Evolutionary conservation across 2,329 filamentous ascomycete genomes (phyloP).

Genomic region (Fusarium sp.): DNA sequence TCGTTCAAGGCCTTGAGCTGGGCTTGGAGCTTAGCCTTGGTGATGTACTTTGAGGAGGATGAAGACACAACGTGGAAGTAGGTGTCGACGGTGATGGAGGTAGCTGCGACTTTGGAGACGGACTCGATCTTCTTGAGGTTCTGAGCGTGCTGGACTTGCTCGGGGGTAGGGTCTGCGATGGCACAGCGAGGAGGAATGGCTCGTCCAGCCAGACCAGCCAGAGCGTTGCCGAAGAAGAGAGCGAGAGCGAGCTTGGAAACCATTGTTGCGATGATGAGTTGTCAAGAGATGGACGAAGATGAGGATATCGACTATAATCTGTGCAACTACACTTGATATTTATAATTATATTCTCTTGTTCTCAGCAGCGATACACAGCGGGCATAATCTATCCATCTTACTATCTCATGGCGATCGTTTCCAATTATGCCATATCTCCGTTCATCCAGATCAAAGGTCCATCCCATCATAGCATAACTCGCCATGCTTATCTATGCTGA

Average conservation of each 20-base stretch:
- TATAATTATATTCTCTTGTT: background rate
- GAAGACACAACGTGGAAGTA: conserved; percentile 43
- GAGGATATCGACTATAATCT: background rate
- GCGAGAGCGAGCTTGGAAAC: conserved; percentile 21
- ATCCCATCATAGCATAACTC: background rate
- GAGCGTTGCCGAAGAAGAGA: conserved; percentile 19
- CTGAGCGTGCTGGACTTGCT: conserved; percentile 12
- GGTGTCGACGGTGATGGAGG: conserved; percentile 33
- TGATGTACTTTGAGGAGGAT: conserved; percentile 35
- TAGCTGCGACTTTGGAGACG: background rate
- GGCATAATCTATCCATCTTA: background rate
- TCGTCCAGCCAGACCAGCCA: conserved; percentile 4
- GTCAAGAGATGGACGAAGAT: background rate
- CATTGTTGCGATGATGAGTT: conserved; percentile 6
- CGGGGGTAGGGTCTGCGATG: conserved; percentile 16
- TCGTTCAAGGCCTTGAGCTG: conserved; percentile 60
- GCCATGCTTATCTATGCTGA: background rate
- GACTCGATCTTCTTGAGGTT: conserved; percentile 21
- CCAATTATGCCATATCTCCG: conserved; percentile 9
- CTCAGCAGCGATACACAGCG: fast-evolving
- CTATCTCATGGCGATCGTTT: conserved; percentile 6
- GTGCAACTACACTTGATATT: background rate
- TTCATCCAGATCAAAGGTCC: conserved; percentile 4
- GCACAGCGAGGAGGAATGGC: conserved; percentile 23
- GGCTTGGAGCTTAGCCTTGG: conserved; percentile 23